A percentile compares a stretch with the other conserved stretches of the same genome.
Evolutionary conservation across 1,284 basidiomycete species (phyloP).

Genomic region (Ganoderma meredithae): DNA sequence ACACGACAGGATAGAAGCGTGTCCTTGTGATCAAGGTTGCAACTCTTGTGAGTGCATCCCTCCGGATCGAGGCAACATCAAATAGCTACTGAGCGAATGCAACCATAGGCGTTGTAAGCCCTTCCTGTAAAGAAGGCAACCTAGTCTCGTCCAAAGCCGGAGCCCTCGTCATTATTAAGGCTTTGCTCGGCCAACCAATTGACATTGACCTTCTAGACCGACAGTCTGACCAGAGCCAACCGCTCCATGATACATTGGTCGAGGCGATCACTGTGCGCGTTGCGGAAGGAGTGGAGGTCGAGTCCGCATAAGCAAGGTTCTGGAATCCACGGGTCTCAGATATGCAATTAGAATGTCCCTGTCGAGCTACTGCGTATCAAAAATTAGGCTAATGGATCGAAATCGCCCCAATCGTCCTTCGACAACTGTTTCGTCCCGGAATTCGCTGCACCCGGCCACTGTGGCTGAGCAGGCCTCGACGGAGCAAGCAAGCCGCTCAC

Average conservation of each 20-base stretch:
- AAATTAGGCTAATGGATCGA: slow-evolving; percentile 70
- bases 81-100: slow-evolving; percentile 4
- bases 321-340: slow-evolving; percentile 20
- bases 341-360: slow-evolving; percentile 28
- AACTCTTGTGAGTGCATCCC: slow-evolving; percentile 62
- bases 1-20: slow-evolving; percentile 67
- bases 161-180: slow-evolving; percentile 72
- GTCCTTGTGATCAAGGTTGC: slow-evolving; percentile 79
- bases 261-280: slow-evolving; percentile 58
- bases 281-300: slow-evolving; percentile 58
- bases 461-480: slow-evolving; percentile 60
- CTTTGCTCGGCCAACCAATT: slow-evolving; percentile 64
- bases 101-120: slow-evolving; percentile 65
- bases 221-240: slow-evolving; percentile 31
- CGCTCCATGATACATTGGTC: slow-evolving; percentile 56
- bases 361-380: slow-evolving; percentile 17
- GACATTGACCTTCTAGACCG: slow-evolving; percentile 50
- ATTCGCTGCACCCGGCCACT: slow-evolving; percentile 45
- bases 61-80: not conserved
- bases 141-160: slow-evolving; percentile 75
- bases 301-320: slow-evolving; percentile 41
- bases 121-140: slow-evolving; percentile 71
- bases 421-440: slow-evolving; percentile 53
- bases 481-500: slow-evolving; percentile 66
- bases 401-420: slow-evolving; percentile 79